Base-by-base conservation (phyloP, 345 rosid species). In the Citrus glauca region DNA sequence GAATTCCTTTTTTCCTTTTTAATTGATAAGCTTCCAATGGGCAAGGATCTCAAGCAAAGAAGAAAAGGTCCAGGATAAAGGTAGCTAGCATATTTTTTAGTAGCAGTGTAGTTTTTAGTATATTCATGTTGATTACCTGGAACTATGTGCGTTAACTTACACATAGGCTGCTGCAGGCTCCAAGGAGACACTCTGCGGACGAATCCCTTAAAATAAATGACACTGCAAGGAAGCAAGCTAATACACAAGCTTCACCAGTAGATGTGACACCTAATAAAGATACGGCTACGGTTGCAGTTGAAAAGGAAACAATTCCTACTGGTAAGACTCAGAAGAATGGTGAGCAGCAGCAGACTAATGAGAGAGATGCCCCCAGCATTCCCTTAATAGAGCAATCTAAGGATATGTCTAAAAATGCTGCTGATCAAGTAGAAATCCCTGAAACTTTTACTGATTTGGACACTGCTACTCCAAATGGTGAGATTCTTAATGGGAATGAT, bases 21-120 rank as follows among this genome's bases (percentile, higher is more conserved):
- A 27, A 81, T 63, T 77, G 65, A 77, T 64, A 75, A 91, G 98
- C 87, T 86, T 85, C 97, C 78, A 85, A 74, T 80, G 91, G 84
- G 68, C 91, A 89, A 89, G 98, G 88, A 82, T 86, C 95, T 82
- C 89, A 91, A 87, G 81, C 85, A 65, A 93, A 85, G 88, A 89
- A 84, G 80, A 6, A 78, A 75, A 90, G 60, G 84, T 64, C 91
- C 71, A 91, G 79, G 88, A 76, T 35, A 72, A 94, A 94, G 98
- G 99, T 96, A 89, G 32, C 63, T 60, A 2, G 24, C 75, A 32
- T 79, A n/a, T 67, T 59, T 45, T 66, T 22, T 77, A 28, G n/a
- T 74, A 57, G 56, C 56, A 13, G 33, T 38, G 33, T 57, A 62
- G 35, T 40, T 80, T 82, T 37, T 48, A 66, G 8, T 74, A 20